Evolutionary conservation across 257 asterid genomes (phyloP), one percentile per base, ranked within the genome.

Genomic region (Solanum tacnaense): DNA sequence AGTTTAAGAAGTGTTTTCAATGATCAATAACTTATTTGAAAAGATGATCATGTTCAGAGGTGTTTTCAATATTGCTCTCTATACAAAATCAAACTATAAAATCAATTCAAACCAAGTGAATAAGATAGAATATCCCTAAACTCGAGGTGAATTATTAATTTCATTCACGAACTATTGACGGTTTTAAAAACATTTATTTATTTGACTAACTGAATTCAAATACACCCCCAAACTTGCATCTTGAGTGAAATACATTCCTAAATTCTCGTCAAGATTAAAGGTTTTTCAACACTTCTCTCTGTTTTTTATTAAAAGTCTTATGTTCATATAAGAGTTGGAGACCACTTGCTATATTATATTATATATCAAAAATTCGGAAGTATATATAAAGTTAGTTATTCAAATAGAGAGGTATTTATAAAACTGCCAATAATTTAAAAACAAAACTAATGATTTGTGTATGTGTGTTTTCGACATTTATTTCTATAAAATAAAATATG

Each of bases 211-310:
- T 52, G 2, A 18, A 52, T 0, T 52, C 0, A 52, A 52, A 52
- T 5, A 52, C n/a, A 18, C 0, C 18, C 0, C 1, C 1, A 52
- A 52, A 0, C n/a, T 18, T 52, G 62, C n/a, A 6, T 5, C 4
- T 0, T 18, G 62, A 52, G 9, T 52, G 23, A 52, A 52, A 52
- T 52, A 52, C 62, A 52, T 18, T 0, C n/a, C 3, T 52, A 52
- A 49, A 52, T 52, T 6, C 1, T 52, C 0, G 0, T 18, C n/a
- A 16, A 6, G 8, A 0, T 46, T 46, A 0, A 2, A 0, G 56
- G 6, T 46, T 0, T 46, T 13, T 46, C 6, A 46, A 46, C 0
- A 46, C 2, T 44, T 52, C 0, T 52, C 9, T 52, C 0, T 16
- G 0, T 0, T 52, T 52, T 16, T 16, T 18, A 16, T 0, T 5